Conservation (phyloP, 176 grass and related monocot genomes). For the Otatea glauca region DNA sequence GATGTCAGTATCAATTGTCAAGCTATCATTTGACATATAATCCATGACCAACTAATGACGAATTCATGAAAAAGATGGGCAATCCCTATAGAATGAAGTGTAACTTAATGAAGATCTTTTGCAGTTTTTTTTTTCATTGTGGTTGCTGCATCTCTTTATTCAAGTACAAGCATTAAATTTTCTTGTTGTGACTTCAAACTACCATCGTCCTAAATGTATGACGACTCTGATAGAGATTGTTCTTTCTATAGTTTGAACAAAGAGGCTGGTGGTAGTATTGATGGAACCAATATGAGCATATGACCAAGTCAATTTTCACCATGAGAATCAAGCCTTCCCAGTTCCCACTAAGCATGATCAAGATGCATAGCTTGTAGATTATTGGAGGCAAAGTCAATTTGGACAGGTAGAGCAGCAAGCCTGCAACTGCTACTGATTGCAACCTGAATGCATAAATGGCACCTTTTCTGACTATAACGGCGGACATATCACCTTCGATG, state of each 20-base stretch:
- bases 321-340: constrained; percentile 20
- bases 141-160: constrained; percentile 43
- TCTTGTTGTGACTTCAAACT: constrained; percentile 31
- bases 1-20: not conserved
- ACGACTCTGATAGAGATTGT: constrained; percentile 33
- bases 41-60: not conserved
- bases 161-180: constrained; percentile 47
- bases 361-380: not conserved
- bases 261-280: constrained; percentile 6
- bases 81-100: constrained; percentile 33
- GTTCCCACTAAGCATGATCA: constrained; percentile 31
- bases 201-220: constrained; percentile 34
- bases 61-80: constrained; percentile 15
- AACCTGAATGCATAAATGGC: constrained; percentile 27
- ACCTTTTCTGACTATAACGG: constrained; percentile 20
- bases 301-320: constrained; percentile 5
- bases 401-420: constrained; percentile 35
- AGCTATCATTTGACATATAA: constrained; percentile 19
- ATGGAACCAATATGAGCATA: constrained; percentile 36
- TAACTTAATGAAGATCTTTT: constrained; percentile 18
- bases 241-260: constrained; percentile 46
- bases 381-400: constrained; percentile 34
- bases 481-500: constrained; percentile 14
- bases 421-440: constrained; percentile 40
- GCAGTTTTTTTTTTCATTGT: constrained; percentile 31